These are phyloP conservation scores for Kuraishia cidri DNA, from an alignment of 805 yeast genomes.

Conservation along the genomic window DNA sequence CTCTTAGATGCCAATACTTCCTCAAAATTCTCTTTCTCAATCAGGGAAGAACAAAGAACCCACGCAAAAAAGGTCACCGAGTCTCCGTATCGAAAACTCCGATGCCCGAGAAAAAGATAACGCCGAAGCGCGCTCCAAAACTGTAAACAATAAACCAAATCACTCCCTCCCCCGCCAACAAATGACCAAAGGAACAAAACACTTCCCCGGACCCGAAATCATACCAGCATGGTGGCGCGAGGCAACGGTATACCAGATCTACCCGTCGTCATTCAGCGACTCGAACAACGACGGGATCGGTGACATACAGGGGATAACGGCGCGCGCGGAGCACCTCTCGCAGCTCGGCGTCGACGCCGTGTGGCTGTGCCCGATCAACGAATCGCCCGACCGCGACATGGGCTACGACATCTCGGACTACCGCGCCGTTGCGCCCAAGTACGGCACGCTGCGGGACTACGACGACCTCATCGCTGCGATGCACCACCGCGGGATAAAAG, in stretches of 20 bases:
- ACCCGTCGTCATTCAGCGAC: slow-evolving; percentile 55
- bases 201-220: slow-evolving; percentile 2
- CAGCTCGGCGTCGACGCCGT: slow-evolving; percentile 40
- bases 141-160: no score
- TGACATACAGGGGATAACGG: slow-evolving; percentile 44
- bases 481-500: slow-evolving; percentile 40
- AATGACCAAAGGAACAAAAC: no score
- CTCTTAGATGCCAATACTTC: no score
- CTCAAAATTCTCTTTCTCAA: no score
- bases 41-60: no score
- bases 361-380: slow-evolving; percentile 52
- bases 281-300: slow-evolving; percentile 53
- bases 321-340: slow-evolving; percentile 41
- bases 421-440: slow-evolving; percentile 37
- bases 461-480: slow-evolving; percentile 34
- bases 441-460: slow-evolving; percentile 47
- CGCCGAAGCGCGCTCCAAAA: no score
- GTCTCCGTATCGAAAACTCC: no score
- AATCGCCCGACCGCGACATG: slow-evolving; percentile 54
- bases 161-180: no score
- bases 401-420: slow-evolving; percentile 54
- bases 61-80: no score
- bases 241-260: slow-evolving; percentile 46
- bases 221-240: slow-evolving; percentile 52
- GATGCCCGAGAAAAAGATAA: no score